Evolutionary conservation across 139 green algal genomes (phyloP).

Genomic region (Coelastrella sp.): DNA sequence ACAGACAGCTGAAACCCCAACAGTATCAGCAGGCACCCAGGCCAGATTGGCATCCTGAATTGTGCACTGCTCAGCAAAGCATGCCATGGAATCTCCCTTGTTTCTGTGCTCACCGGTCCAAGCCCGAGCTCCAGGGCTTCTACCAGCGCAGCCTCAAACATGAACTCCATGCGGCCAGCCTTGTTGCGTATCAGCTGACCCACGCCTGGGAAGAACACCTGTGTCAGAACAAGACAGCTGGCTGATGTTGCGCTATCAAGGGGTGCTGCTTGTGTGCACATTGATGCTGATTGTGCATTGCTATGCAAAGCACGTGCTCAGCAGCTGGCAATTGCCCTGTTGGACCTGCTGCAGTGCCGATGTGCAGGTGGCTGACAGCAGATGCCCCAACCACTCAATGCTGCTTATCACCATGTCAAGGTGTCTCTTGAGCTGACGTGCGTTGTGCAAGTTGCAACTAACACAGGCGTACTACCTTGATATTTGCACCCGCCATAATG

Average conservation of each 20-base stretch:
- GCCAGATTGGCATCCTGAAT: not conserved
- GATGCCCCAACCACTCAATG: not conserved
- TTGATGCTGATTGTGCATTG: not conserved
- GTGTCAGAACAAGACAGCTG: not conserved
- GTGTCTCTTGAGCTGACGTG: no score
- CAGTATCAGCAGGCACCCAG: not conserved
- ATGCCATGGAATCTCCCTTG: no score
- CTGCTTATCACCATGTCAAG: not conserved
- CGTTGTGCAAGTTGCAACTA: no score
- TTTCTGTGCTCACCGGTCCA: constrained; percentile 9
- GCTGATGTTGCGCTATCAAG: not conserved
- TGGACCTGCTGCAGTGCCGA: no score
- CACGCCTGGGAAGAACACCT: constrained; percentile 62
- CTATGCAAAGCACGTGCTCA: not conserved
- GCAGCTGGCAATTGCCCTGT: not conserved
- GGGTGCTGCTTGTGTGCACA: not conserved
- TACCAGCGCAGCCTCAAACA: constrained; percentile 59
- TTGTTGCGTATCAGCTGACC: constrained; percentile 63
- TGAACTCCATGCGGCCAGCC: constrained; percentile 63
- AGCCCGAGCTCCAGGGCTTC: constrained; percentile 61
- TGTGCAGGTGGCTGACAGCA: no score
- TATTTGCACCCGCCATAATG: constrained; percentile 55
- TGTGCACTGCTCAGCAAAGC: not conserved
- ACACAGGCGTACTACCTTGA: constrained; percentile 48
- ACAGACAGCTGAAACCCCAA: not conserved